These are phyloP conservation scores for Filobasidium wieringae DNA, from an alignment of 768 basidiomycete species.

Conservation along the genomic window DNA sequence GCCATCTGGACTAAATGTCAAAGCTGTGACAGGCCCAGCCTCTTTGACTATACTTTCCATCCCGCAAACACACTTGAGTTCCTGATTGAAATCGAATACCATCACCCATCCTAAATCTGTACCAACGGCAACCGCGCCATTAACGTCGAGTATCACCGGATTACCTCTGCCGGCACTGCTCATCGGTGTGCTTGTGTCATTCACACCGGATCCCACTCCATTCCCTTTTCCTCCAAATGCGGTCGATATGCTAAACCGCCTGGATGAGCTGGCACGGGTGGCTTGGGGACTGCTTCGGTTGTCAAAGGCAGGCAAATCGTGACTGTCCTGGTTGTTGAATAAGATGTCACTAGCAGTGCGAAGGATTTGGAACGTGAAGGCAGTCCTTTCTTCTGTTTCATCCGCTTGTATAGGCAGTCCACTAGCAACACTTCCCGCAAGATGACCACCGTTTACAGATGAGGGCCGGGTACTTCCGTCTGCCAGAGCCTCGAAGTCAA, in stretches of 20 bases:
- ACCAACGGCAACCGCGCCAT: constrained; percentile 80
- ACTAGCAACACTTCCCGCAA: constrained; percentile 25
- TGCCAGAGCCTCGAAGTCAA: too few species aligned
- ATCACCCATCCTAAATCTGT: constrained; percentile 64
- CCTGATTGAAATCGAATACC: constrained; percentile 86
- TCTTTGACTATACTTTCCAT: constrained; percentile 53
- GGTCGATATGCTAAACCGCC: not conserved
- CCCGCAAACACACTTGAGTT: constrained; percentile 66
- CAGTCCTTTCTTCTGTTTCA: constrained; percentile 3
- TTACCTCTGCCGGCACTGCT: not conserved
- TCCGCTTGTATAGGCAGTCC: not conserved
- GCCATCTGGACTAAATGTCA: constrained; percentile 84
- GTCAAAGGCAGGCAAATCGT: not conserved
- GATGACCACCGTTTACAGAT: constrained; percentile 18
- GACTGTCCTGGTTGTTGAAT: too few species aligned
- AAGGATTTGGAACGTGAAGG: constrained; percentile 28
- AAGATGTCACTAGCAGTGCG: constrained; percentile 21
- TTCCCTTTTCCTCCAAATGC: not conserved
- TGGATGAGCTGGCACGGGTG: not conserved
- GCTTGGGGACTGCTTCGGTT: not conserved
- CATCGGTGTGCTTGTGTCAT: too few species aligned
- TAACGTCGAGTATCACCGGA: constrained; percentile 41
- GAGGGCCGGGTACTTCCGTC: constrained; percentile 16
- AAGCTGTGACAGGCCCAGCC: constrained; percentile 69
- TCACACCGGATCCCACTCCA: not conserved